Evolutionary conservation across 2,329 filamentous ascomycete species (phyloP), one percentile per base, ranked within the genome.

Genomic region (Fusarium xyrophilum): DNA sequence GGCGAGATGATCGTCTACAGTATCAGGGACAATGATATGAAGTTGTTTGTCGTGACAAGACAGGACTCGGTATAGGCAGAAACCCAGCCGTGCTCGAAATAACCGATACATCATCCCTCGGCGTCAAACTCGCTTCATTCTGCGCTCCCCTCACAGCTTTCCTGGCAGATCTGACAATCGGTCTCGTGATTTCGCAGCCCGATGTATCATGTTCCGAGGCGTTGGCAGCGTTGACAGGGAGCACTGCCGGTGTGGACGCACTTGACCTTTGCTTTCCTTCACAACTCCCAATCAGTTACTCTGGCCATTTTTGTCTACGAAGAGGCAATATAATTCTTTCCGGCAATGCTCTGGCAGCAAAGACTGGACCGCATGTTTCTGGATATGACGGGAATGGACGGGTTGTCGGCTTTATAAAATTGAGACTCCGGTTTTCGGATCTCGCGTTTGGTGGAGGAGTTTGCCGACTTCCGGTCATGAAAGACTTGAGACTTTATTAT

Each of bases 211-310:
- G 70, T 70, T 6, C 69, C 70, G 4, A 74, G 67, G 43, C 73
- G 75, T 25, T 68, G 63, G 30, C 78, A 79, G 35, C 75, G 70
- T 21, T 71, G 68, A 7, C 78, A 79, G 1, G 78, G 78, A 21
- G 76, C 56, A 6, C 33, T 65, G 25, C 78, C 78, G 8, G 63
- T 47, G 58, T 79, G 76, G 15, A 76, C 67, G 52, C 77, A 79
- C 46, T 79, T 79, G 17, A 79, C 68, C 47, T 79, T 79, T 42
- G 76, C 78, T 50, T 69, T 73, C 25, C 78, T 79, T 32, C n/a
- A 46, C 10, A 39, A 1, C 9, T 2, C 15, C 0, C 9, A 5
- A 4, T 28, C 9, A 27, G 27, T 27, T 9, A 27, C 27, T 27
- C 27, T 27, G 27, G 27, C 27, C 27, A 27, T 9, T 27, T 7